Percentiles rank a stretch among this genome's conserved stretches.
Evolutionary conservation across 495 filamentous ascomycete species (phyloP).

Genomic region (Terfezia claveryi): DNA sequence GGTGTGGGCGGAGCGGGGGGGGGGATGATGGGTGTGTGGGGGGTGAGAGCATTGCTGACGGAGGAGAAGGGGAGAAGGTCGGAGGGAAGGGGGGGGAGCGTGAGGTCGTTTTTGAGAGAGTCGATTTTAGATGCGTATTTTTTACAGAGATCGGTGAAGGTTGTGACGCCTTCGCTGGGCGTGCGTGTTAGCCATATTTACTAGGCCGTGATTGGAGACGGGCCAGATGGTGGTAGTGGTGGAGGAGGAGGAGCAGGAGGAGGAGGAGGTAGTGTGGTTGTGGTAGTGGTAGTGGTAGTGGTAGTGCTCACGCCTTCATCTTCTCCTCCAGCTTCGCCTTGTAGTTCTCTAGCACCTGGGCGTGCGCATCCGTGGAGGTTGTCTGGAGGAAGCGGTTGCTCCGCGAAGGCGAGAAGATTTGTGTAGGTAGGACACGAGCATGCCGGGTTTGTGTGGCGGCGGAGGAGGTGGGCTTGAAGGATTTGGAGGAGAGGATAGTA

Average conservation of each 20-base stretch:
- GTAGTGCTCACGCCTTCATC: constrained; percentile 39
- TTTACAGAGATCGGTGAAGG: constrained; percentile 54
- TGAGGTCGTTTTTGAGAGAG: constrained; percentile 21
- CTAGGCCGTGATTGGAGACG: neutral
- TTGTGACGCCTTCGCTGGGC: constrained; percentile 46
- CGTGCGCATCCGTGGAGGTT: constrained; percentile 65
- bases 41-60: no score
- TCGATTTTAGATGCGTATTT: constrained; percentile 68
- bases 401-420: constrained; percentile 45
- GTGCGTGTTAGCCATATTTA: neutral
- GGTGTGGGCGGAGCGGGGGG: constrained; percentile 16
- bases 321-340: constrained; percentile 65
- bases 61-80: constrained; percentile 3
- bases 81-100: constrained; percentile 15
- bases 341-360: constrained; percentile 58
- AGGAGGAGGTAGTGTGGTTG: no score
- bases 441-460: constrained; percentile 44
- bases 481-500: constrained; percentile 1
- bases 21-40: constrained; percentile 19
- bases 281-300: neutral
- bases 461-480: neutral
- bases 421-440: constrained; percentile 82
- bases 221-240: neutral
- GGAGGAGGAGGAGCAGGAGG: neutral
- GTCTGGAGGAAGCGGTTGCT: constrained; percentile 48